A percentile compares a stretch with the other conserved stretches of the same genome.
phyloP scores from a whole-genome alignment of 73 alveolate species.

The Paramecium caudatum region DNA sequence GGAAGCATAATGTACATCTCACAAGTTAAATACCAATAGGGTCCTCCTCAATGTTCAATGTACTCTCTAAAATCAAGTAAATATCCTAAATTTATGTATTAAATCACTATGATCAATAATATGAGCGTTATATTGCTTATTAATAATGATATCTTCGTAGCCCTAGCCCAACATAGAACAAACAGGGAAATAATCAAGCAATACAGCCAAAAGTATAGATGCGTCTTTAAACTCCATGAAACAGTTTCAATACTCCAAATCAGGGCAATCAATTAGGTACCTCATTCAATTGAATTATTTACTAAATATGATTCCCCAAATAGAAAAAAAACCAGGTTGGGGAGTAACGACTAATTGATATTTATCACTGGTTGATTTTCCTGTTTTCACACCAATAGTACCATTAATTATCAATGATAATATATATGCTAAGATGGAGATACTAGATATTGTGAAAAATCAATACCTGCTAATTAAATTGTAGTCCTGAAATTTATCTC shows the following conservation, averaged over 20 bases:
- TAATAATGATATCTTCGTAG: background rate
- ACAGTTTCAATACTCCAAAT: background rate
- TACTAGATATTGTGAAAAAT: background rate
- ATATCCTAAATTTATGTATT: background rate
- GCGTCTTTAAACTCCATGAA: conserved; percentile 39
- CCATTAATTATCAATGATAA: conserved; percentile 36
- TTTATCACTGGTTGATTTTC: conserved; percentile 6
- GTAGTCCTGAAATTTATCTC: background rate
- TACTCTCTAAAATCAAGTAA: conserved; percentile 2
- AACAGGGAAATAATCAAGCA: conserved; percentile 6
- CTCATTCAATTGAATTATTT: background rate
- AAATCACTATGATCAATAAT: background rate
- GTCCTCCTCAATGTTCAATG: background rate
- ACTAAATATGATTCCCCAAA: conserved; percentile 58
- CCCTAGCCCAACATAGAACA: conserved; percentile 11
- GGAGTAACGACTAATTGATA: conserved; percentile 35
- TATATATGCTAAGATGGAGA: conserved; percentile 18
- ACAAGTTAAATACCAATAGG: background rate
- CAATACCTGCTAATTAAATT: background rate
- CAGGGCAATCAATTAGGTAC: conserved; percentile 32
- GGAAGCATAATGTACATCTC: conserved; percentile 33
- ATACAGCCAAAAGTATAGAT: conserved; percentile 15
- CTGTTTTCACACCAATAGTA: conserved; percentile 52
- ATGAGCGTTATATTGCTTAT: background rate
- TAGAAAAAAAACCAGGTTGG: conserved; percentile 40